Evolutionary conservation across 73 alveolate species (phyloP), one percentile per base, ranked within the genome.

Genomic region (Paramecium octaurelia): DNA sequence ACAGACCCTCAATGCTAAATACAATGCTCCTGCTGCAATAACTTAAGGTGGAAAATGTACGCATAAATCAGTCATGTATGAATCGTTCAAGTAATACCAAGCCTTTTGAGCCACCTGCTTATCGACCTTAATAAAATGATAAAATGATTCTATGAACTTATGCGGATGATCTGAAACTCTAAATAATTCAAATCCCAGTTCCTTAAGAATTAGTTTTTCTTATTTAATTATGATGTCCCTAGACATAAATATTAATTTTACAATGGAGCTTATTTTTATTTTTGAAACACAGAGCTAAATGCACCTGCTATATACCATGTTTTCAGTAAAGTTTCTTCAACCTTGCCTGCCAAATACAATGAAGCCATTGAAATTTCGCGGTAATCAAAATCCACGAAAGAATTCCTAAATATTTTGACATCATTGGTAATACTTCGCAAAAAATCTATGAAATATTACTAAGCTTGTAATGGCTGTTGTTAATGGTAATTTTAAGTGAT

Each of bases 81-180:
- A 80, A 42, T 80, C 91, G 57, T 80, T 80, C 91, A 80, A 80
- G 75, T 43, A 80, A 80, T 40, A 80, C 91, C 91, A 80, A 23
- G 91, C 91, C 12, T 48, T 80, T 80, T 80, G 75, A 42, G 91
- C 91, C 0, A 80, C 91, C 50, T 80, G 57, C 70, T 42, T 48
- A 80, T 80, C 75, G 75, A 80, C 70, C 75, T 80, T 80, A 80
- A 80, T 21, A 44, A 80, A 80, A 80, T 80, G 91, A 80, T 44
- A 80, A 80, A 80, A 80, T 44, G 91, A 80, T 80, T 80, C 91
- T 21, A 80, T 80, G 75, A 44, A 80, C 75, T 48, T 80, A 23
- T 80, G 91, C 46, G 91, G 91, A 80, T 80, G 91, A 48, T 80
- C 91, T 44, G 76, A 80, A 9, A 80, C 46, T 80, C 76, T 80